Percentiles rank a stretch among this genome's conserved stretches.
phyloP scores from a whole-genome alignment of 1,284 basidiomycete species.

The Apiotrichum sp. region DNA sequence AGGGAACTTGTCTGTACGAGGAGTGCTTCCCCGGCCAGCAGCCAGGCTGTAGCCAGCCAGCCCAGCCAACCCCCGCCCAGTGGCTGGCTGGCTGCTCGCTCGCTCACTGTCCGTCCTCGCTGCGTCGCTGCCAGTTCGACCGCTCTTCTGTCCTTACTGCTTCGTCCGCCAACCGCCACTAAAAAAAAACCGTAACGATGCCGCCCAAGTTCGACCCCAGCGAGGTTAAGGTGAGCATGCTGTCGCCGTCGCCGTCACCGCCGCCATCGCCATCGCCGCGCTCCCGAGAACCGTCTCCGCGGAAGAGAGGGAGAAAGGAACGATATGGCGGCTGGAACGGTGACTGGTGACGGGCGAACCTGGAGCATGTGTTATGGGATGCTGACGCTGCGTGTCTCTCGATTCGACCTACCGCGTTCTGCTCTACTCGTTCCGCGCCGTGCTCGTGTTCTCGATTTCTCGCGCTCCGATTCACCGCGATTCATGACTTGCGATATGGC shows the following conservation, averaged over 20 bases:
- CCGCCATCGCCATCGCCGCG: background rate
- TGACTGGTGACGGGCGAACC: background rate
- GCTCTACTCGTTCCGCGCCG: background rate
- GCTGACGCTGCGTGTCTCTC: too few species aligned
- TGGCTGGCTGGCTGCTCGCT: background rate
- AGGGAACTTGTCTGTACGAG: too few species aligned
- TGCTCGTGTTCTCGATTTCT: background rate
- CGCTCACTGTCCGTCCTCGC: background rate
- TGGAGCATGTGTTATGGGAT: too few species aligned
- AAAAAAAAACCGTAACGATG: slow-evolving; percentile 23
- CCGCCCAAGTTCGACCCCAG: slow-evolving; percentile 49
- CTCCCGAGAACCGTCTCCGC: background rate
- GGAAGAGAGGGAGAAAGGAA: background rate
- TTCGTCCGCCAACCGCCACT: background rate
- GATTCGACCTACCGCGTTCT: too few species aligned
- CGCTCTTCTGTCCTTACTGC: background rate
- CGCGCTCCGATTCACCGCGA: too few species aligned
- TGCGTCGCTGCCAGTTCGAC: background rate
- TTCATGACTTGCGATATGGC: background rate
- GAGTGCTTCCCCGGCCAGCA: too few species aligned
- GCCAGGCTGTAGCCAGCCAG: background rate
- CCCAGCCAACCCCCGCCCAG: background rate
- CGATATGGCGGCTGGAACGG: background rate
- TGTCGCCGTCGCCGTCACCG: background rate
- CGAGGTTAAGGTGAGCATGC: slow-evolving; percentile 43